Conservation (phyloP, 2,329 filamentous ascomycete genomes). For the Chrysosporium queenslandicum region DNA sequence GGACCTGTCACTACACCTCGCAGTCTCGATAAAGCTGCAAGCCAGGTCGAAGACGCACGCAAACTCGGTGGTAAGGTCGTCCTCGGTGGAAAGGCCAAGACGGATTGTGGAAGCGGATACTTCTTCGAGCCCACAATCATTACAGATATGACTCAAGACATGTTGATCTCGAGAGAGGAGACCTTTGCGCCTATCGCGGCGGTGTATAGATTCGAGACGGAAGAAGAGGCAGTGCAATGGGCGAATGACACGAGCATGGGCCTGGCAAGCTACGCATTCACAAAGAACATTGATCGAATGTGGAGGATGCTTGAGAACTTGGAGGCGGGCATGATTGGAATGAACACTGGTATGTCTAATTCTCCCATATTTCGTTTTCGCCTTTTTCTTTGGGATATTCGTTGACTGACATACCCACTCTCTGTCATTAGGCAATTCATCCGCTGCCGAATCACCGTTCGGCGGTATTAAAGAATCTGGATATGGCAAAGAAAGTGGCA, state of each 20-base stretch:
- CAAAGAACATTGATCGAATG: conserved; percentile 55
- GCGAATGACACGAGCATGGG: conserved; percentile 58
- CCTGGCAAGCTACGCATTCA: conserved; percentile 58
- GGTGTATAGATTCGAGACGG: conserved; percentile 55
- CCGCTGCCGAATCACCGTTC: conserved; percentile 56
- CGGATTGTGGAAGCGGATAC: conserved; percentile 50
- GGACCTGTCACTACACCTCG: conserved; percentile 51
- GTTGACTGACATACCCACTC: conserved; percentile 1
- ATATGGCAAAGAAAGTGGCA: conserved; percentile 58
- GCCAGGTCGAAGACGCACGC: conserved; percentile 56
- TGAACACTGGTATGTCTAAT: conserved; percentile 45
- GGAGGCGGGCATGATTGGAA: conserved; percentile 60
- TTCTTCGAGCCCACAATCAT: conserved; percentile 63
- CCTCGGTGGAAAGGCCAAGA: conserved; percentile 44
- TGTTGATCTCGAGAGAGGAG: conserved; percentile 51
- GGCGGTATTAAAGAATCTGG: conserved; percentile 59
- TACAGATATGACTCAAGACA: conserved; percentile 48
- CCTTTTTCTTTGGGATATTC: background rate
- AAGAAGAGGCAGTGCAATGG: conserved; percentile 51
- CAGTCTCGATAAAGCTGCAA: conserved; percentile 45
- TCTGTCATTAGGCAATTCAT: conserved; percentile 44
- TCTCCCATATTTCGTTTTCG: background rate
- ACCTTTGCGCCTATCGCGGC: conserved; percentile 56
- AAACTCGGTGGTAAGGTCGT: conserved; percentile 54
- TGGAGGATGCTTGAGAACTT: conserved; percentile 58